A percentile compares a stretch with the other conserved stretches of the same genome.
Conservation (phyloP, 106 monocot species). For the Acorus gramineus region DNA sequence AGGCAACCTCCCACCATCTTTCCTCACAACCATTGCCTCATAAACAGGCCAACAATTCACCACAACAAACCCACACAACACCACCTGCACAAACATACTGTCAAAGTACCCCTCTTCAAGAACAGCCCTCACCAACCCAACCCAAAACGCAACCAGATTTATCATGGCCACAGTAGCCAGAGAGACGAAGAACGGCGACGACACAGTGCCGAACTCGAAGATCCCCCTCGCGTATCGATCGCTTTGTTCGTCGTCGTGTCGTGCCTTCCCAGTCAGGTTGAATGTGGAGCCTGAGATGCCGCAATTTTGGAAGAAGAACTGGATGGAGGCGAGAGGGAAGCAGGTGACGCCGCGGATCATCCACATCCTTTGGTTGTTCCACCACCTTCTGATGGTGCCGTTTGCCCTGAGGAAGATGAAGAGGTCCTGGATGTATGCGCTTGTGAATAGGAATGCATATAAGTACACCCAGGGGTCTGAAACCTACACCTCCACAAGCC, state of each 20-base stretch:
- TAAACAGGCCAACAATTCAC: constrained; percentile 55
- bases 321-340: constrained; percentile 21
- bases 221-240: constrained; percentile 30
- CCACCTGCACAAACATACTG: constrained; percentile 42
- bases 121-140: constrained; percentile 17
- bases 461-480: constrained; percentile 39
- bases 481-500: constrained; percentile 13
- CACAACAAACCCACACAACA: constrained; percentile 39
- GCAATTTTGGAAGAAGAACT: constrained; percentile 26
- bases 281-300: constrained; percentile 40
- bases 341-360: constrained; percentile 52
- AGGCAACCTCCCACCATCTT: constrained; percentile 54
- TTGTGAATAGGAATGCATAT: constrained; percentile 46
- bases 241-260: constrained; percentile 22
- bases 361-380: constrained; percentile 83
- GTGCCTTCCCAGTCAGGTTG: constrained; percentile 54
- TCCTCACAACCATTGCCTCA: constrained; percentile 56
- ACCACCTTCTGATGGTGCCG: constrained; percentile 43
- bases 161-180: constrained; percentile 34
- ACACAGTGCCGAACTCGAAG: constrained; percentile 35
- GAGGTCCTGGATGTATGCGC: constrained; percentile 36
- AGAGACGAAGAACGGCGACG: constrained; percentile 45
- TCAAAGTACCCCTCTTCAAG: constrained; percentile 7
- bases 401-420: constrained; percentile 24
- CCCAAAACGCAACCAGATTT: constrained; percentile 28